A percentile compares a stretch with the other conserved stretches of the same genome.
phyloP scores from a whole-genome alignment of 2,329 filamentous ascomycete species.

The Cordyceps fumosorosea region DNA sequence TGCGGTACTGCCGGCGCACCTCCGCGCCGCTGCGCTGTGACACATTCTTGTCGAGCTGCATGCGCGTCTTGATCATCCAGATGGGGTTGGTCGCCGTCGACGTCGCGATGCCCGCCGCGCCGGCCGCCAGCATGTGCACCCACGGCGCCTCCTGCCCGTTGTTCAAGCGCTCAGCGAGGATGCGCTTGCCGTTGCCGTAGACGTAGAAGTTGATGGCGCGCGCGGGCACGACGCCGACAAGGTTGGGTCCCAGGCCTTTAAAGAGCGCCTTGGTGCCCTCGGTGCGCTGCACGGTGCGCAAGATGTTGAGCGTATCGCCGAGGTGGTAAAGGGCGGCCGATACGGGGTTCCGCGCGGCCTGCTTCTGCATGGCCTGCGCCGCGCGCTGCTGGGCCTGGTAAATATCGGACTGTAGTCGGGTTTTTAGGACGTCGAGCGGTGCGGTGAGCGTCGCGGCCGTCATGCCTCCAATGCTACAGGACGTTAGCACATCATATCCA shows the following conservation, averaged over 20 bases:
- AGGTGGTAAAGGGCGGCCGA: conserved; percentile 68
- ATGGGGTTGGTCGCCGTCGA: conserved; percentile 93
- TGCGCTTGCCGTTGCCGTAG: conserved; percentile 84
- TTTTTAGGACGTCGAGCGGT: conserved; percentile 90
- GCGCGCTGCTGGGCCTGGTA: conserved; percentile 78
- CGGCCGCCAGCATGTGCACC: conserved; percentile 73
- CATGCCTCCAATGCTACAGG: conserved; percentile 72
- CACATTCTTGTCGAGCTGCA: conserved; percentile 85
- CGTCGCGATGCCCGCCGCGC: conserved; percentile 74
- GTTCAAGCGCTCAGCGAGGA: conserved; percentile 71
- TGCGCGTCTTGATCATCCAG: conserved; percentile 88
- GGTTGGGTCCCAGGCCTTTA: conserved; percentile 85
- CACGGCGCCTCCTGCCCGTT: conserved; percentile 61
- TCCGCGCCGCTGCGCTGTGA: conserved; percentile 35
- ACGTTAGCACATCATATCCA: not conserved
- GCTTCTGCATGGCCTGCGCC: conserved; percentile 53
- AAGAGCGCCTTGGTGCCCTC: conserved; percentile 87
- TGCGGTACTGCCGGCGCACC: conserved; percentile 66
- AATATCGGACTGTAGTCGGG: conserved; percentile 86
- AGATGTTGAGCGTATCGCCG: conserved; percentile 77
- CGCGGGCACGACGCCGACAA: conserved; percentile 83
- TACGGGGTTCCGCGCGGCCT: conserved; percentile 53
- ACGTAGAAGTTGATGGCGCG: conserved; percentile 90
- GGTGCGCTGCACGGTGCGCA: conserved; percentile 68
- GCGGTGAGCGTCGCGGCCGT: conserved; percentile 88